A percentile compares a stretch with the other conserved stretches of the same genome.
These are phyloP conservation scores for Kluyveromyces dobzhanskii DNA, from an alignment of 805 yeast species.

Conservation along the genomic window DNA sequence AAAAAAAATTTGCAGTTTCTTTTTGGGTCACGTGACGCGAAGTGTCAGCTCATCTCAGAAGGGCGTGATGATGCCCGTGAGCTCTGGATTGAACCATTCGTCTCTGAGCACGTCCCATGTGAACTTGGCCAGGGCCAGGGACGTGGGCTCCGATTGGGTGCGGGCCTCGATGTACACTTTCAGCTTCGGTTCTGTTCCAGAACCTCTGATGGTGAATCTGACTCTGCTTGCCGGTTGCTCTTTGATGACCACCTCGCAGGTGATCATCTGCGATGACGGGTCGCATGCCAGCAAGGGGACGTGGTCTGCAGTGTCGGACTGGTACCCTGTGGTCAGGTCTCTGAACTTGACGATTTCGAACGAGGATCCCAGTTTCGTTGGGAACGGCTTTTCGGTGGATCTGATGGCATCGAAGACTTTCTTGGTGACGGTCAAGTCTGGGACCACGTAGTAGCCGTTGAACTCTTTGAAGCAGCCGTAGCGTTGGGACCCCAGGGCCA, in stretches of 20 bases:
- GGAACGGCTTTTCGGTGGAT: constrained; percentile 27
- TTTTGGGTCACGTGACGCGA: not conserved
- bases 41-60: constrained; percentile 2
- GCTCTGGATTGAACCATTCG: constrained; percentile 66
- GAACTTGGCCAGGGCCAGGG: constrained; percentile 43
- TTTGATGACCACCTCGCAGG: constrained; percentile 39
- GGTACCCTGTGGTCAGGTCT: constrained; percentile 78
- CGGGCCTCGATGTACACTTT: constrained; percentile 84
- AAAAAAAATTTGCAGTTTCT: not conserved
- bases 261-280: constrained; percentile 76
- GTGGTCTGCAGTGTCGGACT: constrained; percentile 52
- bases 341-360: constrained; percentile 61
- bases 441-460: constrained; percentile 76
- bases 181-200: constrained; percentile 94
- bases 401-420: constrained; percentile 51
- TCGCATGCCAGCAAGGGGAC: constrained; percentile 66
- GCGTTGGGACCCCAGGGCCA: constrained; percentile 48
- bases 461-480: constrained; percentile 80
- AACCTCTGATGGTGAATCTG: constrained; percentile 81
- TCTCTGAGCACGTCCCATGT: constrained; percentile 57
- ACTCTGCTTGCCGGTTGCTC: constrained; percentile 27
- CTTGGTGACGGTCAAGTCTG: constrained; percentile 43
- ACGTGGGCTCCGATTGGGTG: constrained; percentile 38
- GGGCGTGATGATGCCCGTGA: constrained; percentile 30
- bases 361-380: constrained; percentile 42